Percentiles rank a stretch among this genome's conserved stretches.
Conservation (phyloP, 2,329 filamentous ascomycete species). For the Penicillium sp. region DNA sequence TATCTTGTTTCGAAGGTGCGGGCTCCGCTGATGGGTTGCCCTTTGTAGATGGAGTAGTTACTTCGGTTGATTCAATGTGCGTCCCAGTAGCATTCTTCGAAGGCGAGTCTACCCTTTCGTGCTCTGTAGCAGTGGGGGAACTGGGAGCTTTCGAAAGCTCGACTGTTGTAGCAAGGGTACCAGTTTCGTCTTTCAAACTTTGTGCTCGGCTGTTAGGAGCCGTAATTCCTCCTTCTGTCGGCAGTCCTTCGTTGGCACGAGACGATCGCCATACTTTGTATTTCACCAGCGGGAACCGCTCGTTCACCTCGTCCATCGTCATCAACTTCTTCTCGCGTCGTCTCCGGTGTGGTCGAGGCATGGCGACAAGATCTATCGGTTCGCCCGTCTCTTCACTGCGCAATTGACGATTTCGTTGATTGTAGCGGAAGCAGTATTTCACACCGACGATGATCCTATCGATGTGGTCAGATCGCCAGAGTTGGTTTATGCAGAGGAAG, state of each 20-base stretch:
- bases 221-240: constrained; percentile 76
- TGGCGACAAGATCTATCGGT: constrained; percentile 77
- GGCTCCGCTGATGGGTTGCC: neutral
- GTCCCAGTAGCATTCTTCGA: no score
- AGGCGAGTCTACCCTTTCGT: constrained; percentile 14
- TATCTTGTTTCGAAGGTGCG: neutral
- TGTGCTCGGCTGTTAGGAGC: constrained; percentile 63
- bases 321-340: constrained; percentile 96
- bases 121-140: constrained; percentile 5
- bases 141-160: constrained; percentile 15
- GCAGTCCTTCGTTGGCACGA: constrained; percentile 74
- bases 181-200: constrained; percentile 64
- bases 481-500: neutral
- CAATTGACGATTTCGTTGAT: constrained; percentile 79
- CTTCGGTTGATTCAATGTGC: no score
- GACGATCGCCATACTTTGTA: constrained; percentile 92
- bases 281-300: constrained; percentile 89
- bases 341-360: constrained; percentile 78
- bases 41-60: neutral
- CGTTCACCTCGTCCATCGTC: constrained; percentile 98
- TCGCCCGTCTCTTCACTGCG: constrained; percentile 75
- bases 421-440: constrained; percentile 98
- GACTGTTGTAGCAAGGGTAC: constrained; percentile 24
- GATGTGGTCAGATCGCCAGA: constrained; percentile 7
- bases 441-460: constrained; percentile 97